Evolutionary conservation across 176 grass and related monocot genomes (phyloP).

Genomic region (Musa acuminata): DNA sequence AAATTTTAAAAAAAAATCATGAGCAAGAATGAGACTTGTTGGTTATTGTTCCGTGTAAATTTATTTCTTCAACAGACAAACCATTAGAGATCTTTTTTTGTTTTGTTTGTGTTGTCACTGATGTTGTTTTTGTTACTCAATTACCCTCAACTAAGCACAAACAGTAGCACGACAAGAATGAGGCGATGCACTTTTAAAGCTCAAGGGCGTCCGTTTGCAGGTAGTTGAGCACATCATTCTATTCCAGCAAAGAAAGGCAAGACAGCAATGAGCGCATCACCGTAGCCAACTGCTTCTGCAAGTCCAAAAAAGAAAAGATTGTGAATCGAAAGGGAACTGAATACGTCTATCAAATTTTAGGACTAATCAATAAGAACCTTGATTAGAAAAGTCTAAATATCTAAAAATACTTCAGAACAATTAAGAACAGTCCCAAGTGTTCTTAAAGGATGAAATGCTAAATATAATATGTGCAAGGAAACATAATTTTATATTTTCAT

Average conservation of each 20-base stretch:
- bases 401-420: neutral
- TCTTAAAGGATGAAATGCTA: neutral
- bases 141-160: neutral
- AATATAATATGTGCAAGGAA: neutral
- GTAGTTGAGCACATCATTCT: neutral
- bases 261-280: constrained; percentile 29
- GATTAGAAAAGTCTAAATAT: neutral
- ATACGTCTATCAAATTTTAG: neutral
- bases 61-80: neutral
- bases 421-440: neutral
- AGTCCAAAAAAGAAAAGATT: constrained; percentile 3
- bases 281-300: constrained; percentile 37
- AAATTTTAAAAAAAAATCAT: too few relatives aligned
- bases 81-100: neutral
- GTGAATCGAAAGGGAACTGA: too few relatives aligned
- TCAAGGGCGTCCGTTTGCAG: neutral
- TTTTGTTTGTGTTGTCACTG: too few relatives aligned
- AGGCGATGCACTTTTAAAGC: neutral
- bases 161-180: neutral
- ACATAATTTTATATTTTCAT: neutral
- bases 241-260: constrained; percentile 28
- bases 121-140: too few relatives aligned
- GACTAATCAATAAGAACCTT: neutral
- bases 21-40: neutral
- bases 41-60: neutral